Percentiles rank a stretch among this genome's conserved stretches.
These are phyloP conservation scores for Pseudonectria foliicola DNA, from an alignment of 2,329 filamentous ascomycete genomes.

Conservation along the genomic window DNA sequence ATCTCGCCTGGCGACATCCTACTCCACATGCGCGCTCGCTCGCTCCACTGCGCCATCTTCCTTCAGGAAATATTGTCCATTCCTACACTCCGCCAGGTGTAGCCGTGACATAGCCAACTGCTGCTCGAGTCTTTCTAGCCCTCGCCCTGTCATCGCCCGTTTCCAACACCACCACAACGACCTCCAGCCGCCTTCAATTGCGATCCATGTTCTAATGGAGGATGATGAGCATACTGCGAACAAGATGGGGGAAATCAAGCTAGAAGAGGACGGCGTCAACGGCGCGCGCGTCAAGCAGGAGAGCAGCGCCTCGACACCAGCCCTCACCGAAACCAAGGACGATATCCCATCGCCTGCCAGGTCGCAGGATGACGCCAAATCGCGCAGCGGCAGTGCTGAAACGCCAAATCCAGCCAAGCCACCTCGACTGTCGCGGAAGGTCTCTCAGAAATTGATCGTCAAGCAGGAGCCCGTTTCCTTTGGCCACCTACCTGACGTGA, in stretches of 20 bases:
- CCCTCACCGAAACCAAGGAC: constrained; percentile 22
- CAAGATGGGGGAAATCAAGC: constrained; percentile 39
- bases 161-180: background rate
- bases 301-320: constrained; percentile 31
- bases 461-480: constrained; percentile 61
- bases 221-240: constrained; percentile 33
- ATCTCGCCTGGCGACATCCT: too few species aligned
- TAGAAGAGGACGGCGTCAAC: constrained; percentile 33
- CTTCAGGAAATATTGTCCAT: too few species aligned
- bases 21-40: too few species aligned
- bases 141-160: too few species aligned
- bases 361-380: constrained; percentile 40
- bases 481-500: constrained; percentile 69
- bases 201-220: constrained; percentile 30
- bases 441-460: constrained; percentile 59
- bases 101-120: too few species aligned
- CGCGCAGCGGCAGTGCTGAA: constrained; percentile 40
- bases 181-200: constrained; percentile 7
- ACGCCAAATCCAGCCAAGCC: constrained; percentile 47
- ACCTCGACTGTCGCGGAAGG: constrained; percentile 66
- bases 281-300: constrained; percentile 34
- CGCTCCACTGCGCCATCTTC: too few species aligned
- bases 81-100: too few species aligned
- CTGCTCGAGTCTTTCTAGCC: too few species aligned
- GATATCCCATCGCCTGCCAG: constrained; percentile 31